A percentile compares a stretch with the other conserved stretches of the same genome.
Conservation (phyloP, 2,329 filamentous ascomycete species). For the Didymella arachidicola region DNA sequence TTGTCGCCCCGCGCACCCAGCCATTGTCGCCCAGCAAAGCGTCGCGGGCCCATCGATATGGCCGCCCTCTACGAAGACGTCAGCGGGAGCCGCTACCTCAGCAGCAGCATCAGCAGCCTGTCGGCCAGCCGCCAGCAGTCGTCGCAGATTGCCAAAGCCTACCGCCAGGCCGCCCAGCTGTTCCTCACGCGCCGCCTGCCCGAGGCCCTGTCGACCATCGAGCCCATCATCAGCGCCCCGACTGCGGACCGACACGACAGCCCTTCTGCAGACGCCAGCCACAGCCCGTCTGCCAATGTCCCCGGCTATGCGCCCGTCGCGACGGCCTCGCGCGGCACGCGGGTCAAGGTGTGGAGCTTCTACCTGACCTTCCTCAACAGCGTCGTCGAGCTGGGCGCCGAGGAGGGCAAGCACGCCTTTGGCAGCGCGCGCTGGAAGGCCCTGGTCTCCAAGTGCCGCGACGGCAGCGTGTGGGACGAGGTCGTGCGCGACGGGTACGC, state of each 20-base stretch:
- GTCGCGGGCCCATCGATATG: slow-evolving; percentile 30
- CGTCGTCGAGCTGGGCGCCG: slow-evolving; percentile 84
- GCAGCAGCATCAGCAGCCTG: slow-evolving; percentile 74
- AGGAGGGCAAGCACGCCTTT: slow-evolving; percentile 89
- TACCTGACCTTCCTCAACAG: slow-evolving; percentile 94
- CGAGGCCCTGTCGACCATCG: slow-evolving; percentile 84
- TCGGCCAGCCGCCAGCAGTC: slow-evolving; percentile 71
- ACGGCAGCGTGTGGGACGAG: slow-evolving; percentile 94
- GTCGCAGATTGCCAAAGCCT: slow-evolving; percentile 85
- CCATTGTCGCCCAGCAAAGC: not conserved
- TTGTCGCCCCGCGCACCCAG: not conserved
- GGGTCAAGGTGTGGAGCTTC: slow-evolving; percentile 96
- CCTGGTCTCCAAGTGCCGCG: slow-evolving; percentile 82
- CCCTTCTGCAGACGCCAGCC: slow-evolving; percentile 22
- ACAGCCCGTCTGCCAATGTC: slow-evolving; percentile 29
- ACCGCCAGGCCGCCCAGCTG: slow-evolving; percentile 91
- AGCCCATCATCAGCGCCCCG: slow-evolving; percentile 76
- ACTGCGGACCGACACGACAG: slow-evolving; percentile 34
- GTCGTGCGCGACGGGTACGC: slow-evolving; percentile 87
- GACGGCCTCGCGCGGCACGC: slow-evolving; percentile 78
- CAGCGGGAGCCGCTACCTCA: slow-evolving; percentile 65
- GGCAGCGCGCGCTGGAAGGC: slow-evolving; percentile 85
- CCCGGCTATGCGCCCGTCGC: slow-evolving; percentile 72
- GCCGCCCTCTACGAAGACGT: slow-evolving; percentile 60
- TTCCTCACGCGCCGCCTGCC: slow-evolving; percentile 93